A percentile compares a stretch with the other conserved stretches of the same genome.
Evolutionary conservation across 257 asterid species (phyloP).

Genomic region (Scutellaria barbata): DNA sequence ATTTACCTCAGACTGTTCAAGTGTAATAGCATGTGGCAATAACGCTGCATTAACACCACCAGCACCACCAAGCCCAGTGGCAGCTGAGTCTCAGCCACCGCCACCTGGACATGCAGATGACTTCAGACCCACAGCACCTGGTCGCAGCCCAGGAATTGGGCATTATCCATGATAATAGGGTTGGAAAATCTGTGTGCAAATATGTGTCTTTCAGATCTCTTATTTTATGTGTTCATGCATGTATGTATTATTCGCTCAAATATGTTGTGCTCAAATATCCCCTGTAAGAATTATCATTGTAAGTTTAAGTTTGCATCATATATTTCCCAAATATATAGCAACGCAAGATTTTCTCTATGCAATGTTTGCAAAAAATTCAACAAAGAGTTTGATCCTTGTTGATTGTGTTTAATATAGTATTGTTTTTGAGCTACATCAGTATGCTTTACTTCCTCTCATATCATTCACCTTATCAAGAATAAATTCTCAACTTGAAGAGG

Average conservation of each 20-base stretch:
- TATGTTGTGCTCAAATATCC: conserved; percentile 10
- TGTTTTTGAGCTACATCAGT: no score
- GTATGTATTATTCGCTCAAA: background rate
- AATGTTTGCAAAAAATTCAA: no score
- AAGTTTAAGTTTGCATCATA: background rate
- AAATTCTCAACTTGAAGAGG: no score
- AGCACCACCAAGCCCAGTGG: background rate
- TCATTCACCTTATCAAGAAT: no score
- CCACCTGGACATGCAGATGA: conserved; percentile 60
- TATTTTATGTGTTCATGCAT: conserved; percentile 13
- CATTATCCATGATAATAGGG: conserved; percentile 40
- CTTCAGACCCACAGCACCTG: conserved; percentile 68
- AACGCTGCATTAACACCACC: conserved; percentile 23
- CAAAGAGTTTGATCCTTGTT: no score
- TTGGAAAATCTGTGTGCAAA: conserved; percentile 1
- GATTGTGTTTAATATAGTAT: no score
- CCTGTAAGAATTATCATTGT: background rate
- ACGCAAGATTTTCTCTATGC: no score
- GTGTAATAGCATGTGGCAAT: conserved; percentile 15
- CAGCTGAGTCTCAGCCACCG: conserved; percentile 27
- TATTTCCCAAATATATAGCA: no score
- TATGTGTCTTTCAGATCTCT: background rate
- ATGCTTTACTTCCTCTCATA: no score
- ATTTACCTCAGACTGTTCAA: conserved; percentile 18
- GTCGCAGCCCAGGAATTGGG: conserved; percentile 72